Evolutionary conservation across 208 protist genomes (phyloP), one percentile per base, ranked within the genome.

Genomic region (Wallacemonas collosoma): DNA sequence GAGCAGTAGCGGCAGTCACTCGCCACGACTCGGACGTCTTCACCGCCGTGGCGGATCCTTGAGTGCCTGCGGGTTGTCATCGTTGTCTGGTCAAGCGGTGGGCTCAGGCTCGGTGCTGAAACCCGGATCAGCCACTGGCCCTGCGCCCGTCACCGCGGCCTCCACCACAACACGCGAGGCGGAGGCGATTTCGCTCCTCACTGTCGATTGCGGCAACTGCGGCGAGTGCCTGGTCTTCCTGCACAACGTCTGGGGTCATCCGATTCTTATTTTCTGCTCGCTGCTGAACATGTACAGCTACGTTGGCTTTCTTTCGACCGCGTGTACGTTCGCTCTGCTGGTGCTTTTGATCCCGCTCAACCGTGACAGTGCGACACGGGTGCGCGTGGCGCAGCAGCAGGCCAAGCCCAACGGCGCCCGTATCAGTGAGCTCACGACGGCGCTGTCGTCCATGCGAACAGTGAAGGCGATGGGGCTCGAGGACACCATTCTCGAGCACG

Each of bases 201-300:
- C 84, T 5, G 79, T 90, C 17, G 89, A 94, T 71, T 77, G 81
- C 44, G 75, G 71, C 56, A 81, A 79, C 71, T 94, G 89, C 62
- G 79, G 82, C 17, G 77, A 90, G 55, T 79, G 77, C 50, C 73
- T 94, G 43, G 79, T 93, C 56, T 90, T 87, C 48, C 76, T 94
- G 58, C 89, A 92, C 80, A 90, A 94, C 43, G 76, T 82, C 47
- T 94, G 89, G 87, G 79, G 83, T 3, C 83, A 87, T 71, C 89
- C 89, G 35, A 76, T 90, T 38, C 65, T 94, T 39, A 87, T 87
- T 50, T 50, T 85, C 51, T 77, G 71, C 26, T 83, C 87, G 1
- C 69, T 94, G 58, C 55, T 80, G 66, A 85, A 82, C 53, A 85
- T 94, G 83, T 84, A 90, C 80, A 75, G 75, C 41, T 88, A 90